These are phyloP conservation scores for Chaetomium globosum DNA, from an alignment of 2,329 filamentous ascomycete species.

Conservation along the genomic window DNA sequence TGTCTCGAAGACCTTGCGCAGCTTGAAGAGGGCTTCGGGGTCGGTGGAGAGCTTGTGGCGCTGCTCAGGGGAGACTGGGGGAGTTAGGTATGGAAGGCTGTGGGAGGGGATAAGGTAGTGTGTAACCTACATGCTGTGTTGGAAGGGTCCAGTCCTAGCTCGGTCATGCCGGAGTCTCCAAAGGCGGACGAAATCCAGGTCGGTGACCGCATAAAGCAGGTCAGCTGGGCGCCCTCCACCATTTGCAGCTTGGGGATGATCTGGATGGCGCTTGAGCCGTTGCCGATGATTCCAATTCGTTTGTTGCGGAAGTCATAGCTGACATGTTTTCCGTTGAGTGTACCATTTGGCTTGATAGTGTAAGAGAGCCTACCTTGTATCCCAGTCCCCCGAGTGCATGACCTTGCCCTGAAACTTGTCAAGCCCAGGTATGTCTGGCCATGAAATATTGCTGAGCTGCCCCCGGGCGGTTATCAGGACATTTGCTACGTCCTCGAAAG, in stretches of 20 bases:
- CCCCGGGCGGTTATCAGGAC: conserved; percentile 49
- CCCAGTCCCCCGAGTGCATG: conserved; percentile 53
- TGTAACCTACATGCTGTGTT: conserved; percentile 42
- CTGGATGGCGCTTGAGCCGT: conserved; percentile 56
- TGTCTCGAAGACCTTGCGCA: conserved; percentile 51
- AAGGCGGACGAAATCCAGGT: conserved; percentile 55
- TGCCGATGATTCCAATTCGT: conserved; percentile 55
- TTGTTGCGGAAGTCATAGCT: conserved; percentile 54
- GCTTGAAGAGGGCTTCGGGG: conserved; percentile 44
- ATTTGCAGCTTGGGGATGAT: conserved; percentile 55
- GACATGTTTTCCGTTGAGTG: background rate
- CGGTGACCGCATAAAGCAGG: conserved; percentile 52
- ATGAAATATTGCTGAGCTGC: conserved; percentile 48
- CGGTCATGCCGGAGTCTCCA: conserved; percentile 49
- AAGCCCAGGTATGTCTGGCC: conserved; percentile 50
- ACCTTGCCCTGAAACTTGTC: conserved; percentile 47
- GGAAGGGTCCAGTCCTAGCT: conserved; percentile 48
- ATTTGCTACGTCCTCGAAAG: conserved; percentile 46
- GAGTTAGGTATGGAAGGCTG: conserved; percentile 8
- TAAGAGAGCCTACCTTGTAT: conserved; percentile 41
- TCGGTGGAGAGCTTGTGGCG: conserved; percentile 44
- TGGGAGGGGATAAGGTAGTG: background rate
- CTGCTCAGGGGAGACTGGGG: conserved; percentile 46
- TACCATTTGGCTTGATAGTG: too few relatives aligned
- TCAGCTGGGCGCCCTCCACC: conserved; percentile 46